phyloP scores from a whole-genome alignment of 331 rosid genomes.

The Prunus yedoensis region DNA sequence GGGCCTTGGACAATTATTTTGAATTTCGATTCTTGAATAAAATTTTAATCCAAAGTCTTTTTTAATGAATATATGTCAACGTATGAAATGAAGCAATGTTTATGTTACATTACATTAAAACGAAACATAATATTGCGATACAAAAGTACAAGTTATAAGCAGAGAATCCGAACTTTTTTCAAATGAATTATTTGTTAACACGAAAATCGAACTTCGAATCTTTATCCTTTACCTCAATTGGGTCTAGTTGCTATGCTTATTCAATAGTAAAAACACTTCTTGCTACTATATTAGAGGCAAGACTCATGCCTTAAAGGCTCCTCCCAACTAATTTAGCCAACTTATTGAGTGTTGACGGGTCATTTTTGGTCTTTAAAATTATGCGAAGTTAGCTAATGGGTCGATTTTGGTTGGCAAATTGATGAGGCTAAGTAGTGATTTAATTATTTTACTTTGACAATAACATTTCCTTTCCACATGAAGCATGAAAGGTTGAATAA shows the following conservation, averaged over 20 bases:
- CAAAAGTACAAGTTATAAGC: neutral
- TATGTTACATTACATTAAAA: no score
- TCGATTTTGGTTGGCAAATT: neutral
- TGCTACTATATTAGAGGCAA: neutral
- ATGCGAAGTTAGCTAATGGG: neutral
- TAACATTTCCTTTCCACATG: neutral
- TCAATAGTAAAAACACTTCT: no score
- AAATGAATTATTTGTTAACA: neutral
- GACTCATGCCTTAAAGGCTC: neutral
- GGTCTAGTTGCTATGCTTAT: no score
- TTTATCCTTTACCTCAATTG: no score
- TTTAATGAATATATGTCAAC: no score
- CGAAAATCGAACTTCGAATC: neutral
- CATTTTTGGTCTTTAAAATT: neutral
- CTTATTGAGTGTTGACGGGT: neutral
- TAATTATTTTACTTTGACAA: neutral
- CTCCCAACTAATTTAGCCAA: neutral
- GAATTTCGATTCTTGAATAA: neutral
- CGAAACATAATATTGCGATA: neutral
- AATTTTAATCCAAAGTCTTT: no score
- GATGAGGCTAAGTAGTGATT: neutral
- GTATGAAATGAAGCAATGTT: no score
- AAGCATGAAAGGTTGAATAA: neutral
- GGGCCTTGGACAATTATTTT: neutral
- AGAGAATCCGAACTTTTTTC: neutral